Evolutionary conservation across 495 filamentous ascomycete genomes (phyloP).

Genomic region (Oleoguttula mirabilis): DNA sequence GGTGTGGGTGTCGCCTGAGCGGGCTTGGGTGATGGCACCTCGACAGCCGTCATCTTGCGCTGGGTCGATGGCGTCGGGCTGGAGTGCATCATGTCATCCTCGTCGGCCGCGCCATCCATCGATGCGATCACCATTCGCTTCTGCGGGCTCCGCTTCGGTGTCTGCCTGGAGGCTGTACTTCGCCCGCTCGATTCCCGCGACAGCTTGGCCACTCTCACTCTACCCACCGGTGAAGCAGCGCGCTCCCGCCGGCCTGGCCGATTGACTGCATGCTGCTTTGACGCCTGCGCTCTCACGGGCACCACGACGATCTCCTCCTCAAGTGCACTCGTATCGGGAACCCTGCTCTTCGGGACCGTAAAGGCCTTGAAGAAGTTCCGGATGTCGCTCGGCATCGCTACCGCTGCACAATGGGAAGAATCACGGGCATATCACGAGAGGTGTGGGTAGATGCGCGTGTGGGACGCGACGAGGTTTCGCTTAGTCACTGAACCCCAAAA

Average conservation of each 20-base stretch:
- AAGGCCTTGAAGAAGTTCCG: slow-evolving; percentile 10
- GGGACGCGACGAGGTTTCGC: too few relatives aligned
- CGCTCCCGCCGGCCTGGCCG: not conserved
- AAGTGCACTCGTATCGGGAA: not conserved
- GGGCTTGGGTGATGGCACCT: slow-evolving; percentile 4
- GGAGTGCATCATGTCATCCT: slow-evolving; percentile 2
- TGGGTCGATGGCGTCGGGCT: slow-evolving; percentile 4
- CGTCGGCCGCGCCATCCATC: not conserved
- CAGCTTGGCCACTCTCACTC: not conserved
- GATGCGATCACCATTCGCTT: not conserved
- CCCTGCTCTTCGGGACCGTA: slow-evolving; percentile 2
- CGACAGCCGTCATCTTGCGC: slow-evolving; percentile 7
- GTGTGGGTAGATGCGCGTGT: too few relatives aligned
- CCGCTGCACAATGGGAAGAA: too few relatives aligned
- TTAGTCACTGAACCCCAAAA: too few relatives aligned
- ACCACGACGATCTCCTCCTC: slow-evolving; percentile 11
- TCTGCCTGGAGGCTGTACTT: not conserved
- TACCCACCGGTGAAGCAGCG: not conserved
- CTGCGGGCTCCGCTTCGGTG: not conserved
- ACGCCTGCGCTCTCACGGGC: not conserved
- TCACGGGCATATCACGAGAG: too few relatives aligned
- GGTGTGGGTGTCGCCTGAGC: not conserved
- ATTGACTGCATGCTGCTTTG: not conserved
- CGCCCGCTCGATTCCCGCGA: not conserved
- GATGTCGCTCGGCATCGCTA: not conserved